Evolutionary conservation across 345 rosid species (phyloP), one percentile per base, ranked within the genome.

Genomic region (Pistacia atlantica): DNA sequence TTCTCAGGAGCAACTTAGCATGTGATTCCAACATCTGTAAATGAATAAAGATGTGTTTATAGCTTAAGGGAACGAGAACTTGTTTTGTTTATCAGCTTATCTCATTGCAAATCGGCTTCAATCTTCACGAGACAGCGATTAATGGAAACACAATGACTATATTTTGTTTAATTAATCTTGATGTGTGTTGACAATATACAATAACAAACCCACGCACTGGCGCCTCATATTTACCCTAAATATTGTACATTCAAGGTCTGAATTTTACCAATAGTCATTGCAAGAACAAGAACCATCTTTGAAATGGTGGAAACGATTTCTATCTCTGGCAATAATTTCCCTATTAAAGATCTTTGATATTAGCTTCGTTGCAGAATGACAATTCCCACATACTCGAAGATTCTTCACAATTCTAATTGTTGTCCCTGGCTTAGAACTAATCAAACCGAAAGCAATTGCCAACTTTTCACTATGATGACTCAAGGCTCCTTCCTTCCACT

Each of bases 391-490:
- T 3, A 92, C 91, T 5, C 97, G 87, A 72, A 92, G 93, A 81
- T 92, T 92, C 90, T 92, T 92, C 49, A 90, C 89, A 28, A 92
- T 88, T 78, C 91, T 89, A 59, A 92, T 89, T 51, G 91, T 86
- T 66, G 92, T 90, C 33, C 93, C 90, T 13, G 95, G 91, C 55
- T 90, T 85, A 31, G 93, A 88, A 77, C 93, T 90, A 77, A 92
- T 83, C 87, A 92, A 85, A 63, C 95, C 97, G 82, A 87, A 92
- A 65, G 95, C 93, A 83, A 92, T 89, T 45, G 95, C 95, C 69
- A 92, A 74, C 77, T 86, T 89, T 87, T 92, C 93, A 35, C 92
- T 92, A 70, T 93, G 98, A 78, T 86, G 89, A 76, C 92, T 89
- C 84, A 90, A 65, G 4, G 92, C 82, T 49, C 90, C 91, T 76